Conservation (phyloP, 306 rosid species). For the Prunus padus region DNA sequence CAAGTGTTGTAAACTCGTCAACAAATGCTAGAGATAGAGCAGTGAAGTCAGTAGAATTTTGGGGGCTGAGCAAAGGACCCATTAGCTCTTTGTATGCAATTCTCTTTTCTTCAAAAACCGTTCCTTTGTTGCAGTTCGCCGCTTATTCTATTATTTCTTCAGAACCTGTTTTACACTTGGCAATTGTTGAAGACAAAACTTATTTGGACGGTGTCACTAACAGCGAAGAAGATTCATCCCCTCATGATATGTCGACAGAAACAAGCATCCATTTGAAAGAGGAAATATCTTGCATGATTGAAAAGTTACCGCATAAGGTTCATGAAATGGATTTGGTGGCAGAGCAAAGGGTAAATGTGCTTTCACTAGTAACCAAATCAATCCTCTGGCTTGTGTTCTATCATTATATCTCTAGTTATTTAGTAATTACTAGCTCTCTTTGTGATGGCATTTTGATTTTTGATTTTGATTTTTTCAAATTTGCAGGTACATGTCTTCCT, state of each 20-base stretch:
- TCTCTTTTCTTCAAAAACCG: conserved; percentile 74
- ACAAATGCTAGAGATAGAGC: conserved; percentile 78
- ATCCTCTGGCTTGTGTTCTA: background rate
- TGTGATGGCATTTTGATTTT: background rate
- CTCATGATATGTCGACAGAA: conserved; percentile 56
- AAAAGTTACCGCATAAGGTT: conserved; percentile 61
- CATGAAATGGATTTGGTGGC: conserved; percentile 64
- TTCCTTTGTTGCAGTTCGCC: conserved; percentile 72
- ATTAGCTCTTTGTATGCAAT: conserved; percentile 78
- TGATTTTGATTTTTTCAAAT: background rate
- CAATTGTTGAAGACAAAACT: conserved; percentile 60
- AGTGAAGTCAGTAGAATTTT: conserved; percentile 84
- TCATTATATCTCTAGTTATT: conserved; percentile 11
- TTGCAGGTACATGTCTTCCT: conserved; percentile 76
- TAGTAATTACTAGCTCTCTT: conserved; percentile 6
- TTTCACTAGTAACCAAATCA: conserved; percentile 17
- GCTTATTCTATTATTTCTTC: conserved; percentile 75
- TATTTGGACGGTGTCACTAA: conserved; percentile 42
- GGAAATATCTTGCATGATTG: conserved; percentile 70
- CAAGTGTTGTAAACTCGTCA: conserved; percentile 63
- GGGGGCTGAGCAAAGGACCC: conserved; percentile 94
- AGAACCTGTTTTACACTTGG: conserved; percentile 62
- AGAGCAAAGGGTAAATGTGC: conserved; percentile 61
- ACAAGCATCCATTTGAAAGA: conserved; percentile 54
- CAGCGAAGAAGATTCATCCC: conserved; percentile 48